phyloP scores from a whole-genome alignment of 1,139 yeast genomes.

The Debaryomycetaceae sp. region DNA sequence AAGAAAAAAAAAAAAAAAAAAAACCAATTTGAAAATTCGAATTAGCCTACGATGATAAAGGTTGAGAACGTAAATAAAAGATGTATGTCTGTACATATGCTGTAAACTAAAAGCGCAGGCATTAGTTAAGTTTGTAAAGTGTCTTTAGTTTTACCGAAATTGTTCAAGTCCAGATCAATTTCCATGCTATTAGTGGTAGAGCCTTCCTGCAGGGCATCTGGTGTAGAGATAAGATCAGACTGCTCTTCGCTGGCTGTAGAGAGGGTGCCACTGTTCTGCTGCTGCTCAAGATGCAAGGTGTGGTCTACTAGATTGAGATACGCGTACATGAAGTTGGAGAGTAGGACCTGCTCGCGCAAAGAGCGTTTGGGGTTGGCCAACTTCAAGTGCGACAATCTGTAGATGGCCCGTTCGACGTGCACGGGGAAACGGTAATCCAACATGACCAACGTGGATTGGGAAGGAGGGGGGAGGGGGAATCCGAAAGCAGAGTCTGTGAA shows the following conservation, averaged over 20 bases:
- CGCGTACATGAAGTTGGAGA: conserved; percentile 96
- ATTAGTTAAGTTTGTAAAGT: not conserved
- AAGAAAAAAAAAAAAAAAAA: no score
- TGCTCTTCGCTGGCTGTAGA: not conserved
- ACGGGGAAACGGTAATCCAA: conserved; percentile 84
- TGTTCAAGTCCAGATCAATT: not conserved
- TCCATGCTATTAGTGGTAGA: not conserved
- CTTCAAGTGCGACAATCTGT: conserved; percentile 85
- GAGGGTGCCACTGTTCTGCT: conserved; percentile 16
- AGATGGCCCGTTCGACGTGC: conserved; percentile 93
- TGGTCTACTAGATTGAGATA: conserved; percentile 93
- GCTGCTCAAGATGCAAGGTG: conserved; percentile 70
- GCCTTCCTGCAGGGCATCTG: not conserved
- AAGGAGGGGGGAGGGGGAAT: conserved; percentile 78
- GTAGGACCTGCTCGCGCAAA: conserved; percentile 81
- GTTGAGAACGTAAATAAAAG: not conserved
- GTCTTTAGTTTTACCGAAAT: not conserved
- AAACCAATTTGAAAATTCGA: not conserved
- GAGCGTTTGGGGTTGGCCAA: conserved; percentile 93
- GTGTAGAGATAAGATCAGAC: not conserved
- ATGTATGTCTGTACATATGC: not conserved
- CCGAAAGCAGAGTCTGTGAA: conserved; percentile 84
- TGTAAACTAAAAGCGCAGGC: not conserved
- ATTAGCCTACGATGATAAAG: not conserved
- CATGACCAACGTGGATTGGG: conserved; percentile 73